Base-by-base conservation (phyloP, 2,329 filamentous ascomycete species). In the Colletotrichum echinochloae region DNA sequence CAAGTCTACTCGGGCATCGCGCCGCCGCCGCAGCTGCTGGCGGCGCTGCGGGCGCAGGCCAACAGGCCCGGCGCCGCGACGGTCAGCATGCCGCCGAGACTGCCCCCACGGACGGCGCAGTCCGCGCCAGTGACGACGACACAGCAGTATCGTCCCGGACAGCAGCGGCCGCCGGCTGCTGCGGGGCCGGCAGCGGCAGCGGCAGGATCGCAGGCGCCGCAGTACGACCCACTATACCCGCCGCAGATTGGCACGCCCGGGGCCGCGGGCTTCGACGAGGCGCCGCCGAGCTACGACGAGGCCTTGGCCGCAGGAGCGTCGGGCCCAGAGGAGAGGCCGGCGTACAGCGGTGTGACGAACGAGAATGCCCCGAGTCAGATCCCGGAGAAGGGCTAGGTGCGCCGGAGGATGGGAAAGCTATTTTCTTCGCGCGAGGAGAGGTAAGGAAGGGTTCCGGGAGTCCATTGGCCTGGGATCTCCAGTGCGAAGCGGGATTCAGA, bases 271-370 rank as follows among this genome's bases (percentile, higher is more conserved):
- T 85, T 88, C 73, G 91, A 94, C 39, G 94, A 96, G 66, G 93
- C 94, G n/a, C 95, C 95, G 23, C 95, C 95, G 9, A 97, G 94
- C 76, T 98, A 98, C 77, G 94, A 97, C 81, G 95, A 98, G 80
- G 94, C 94, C 16, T 91, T 98, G 81, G 94, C 94, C 8, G 91
- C 93, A 73, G 89, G 91, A 69, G 81, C 96, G 72, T 80, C 84
- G 0, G 91, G 89, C 44, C 93, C 94, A 1, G 89, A 94, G 66
- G 88, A 94, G 77, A 85, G 94, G 75, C 89, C 91, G 35, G 90
- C 89, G 18, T 94, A 92, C 78, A 89, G 87, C 71, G 89, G 89
- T 1, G 85, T 89, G 30, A 90, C 88, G 52, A 87, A 89, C 66
- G 88, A 89, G 77, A 88, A 90, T 75, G 86, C 83, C 46, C 87